Evolutionary conservation across 345 rosid genomes (phyloP).

Genomic region (Lepidium africanum): DNA sequence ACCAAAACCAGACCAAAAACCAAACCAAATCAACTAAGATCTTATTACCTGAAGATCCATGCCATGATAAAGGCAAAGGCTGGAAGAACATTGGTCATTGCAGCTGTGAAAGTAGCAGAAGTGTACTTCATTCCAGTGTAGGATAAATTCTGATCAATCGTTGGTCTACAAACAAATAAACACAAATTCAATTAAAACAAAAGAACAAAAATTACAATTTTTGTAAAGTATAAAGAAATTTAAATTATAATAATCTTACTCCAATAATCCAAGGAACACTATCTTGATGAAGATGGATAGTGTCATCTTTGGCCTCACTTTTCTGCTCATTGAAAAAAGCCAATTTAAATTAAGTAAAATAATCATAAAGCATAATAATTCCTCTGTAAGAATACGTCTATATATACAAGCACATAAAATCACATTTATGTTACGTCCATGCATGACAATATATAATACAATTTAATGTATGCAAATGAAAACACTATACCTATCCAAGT

Average conservation of each 20-base stretch:
- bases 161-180: conserved; percentile 26
- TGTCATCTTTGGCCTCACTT: conserved; percentile 77
- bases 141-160: conserved; percentile 36
- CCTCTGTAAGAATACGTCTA: not conserved
- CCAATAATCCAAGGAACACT: conserved; percentile 54
- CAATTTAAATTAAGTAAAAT: not conserved
- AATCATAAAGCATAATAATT: not conserved
- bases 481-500: conserved; percentile 48
- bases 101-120: conserved; percentile 71
- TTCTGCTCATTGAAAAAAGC: conserved; percentile 36
- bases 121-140: conserved; percentile 86
- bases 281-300: conserved; percentile 53
- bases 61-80: conserved; percentile 87
- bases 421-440: not conserved
- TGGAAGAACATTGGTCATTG: conserved; percentile 76
- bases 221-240: not conserved
- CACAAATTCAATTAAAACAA: not conserved
- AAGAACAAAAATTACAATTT: not conserved
- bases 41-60: conserved; percentile 56
- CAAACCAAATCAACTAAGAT: not conserved
- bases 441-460: not conserved
- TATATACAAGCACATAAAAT: not conserved
- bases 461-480: not conserved
- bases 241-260: conserved; percentile 41
- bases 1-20: not conserved